Evolutionary conservation across 805 yeast genomes (phyloP), one percentile per base, ranked within the genome.

Genomic region (Candida quercuum): DNA sequence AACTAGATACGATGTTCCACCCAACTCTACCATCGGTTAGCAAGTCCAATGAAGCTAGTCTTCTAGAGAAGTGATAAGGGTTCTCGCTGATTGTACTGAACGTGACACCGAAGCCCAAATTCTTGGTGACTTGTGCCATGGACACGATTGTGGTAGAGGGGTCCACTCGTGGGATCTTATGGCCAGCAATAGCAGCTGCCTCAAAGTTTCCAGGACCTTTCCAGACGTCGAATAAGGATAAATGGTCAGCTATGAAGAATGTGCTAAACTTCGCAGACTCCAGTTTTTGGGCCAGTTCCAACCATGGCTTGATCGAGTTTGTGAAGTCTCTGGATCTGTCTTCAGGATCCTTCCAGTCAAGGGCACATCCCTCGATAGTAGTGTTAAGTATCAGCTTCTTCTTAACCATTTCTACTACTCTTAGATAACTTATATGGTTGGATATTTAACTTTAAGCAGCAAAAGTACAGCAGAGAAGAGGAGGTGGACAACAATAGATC

Each of bases 41-140:
- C 38, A 63, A 68, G 39, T 63, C 69, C 32, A 63, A 51, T 3
- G 69, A 63, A 9, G 66, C 62, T 29, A 63, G 43, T 31, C 67
- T 46, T 44, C 67, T 48, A 14, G 65, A 13, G n/a, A 25, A 16
- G 19, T 22, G 21, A 36, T 61, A 65, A 1, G 71, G 71, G 13
- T 56, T 57, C 33, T 66, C 71, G 38, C 66, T 63, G 19, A 67
- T 57, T 7, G 71, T 66, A n/a, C 65, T 56, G 28, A 61, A 59
- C 3, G 71, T 66, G 19, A 66, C 46, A 6, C 66, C 71, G 41
- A 65, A 66, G 8, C 59, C 46, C 27, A 66, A 43, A 29, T 56
- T 59, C 33, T 59, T 46, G 8, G 71, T 66, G 10, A 60, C 69
- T 2, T 63, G 58, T 14, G 69, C 68, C 64, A 64, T 56, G 21